Base-by-base conservation (phyloP, 176 grass and related monocot species). In the Carex parvula region DNA sequence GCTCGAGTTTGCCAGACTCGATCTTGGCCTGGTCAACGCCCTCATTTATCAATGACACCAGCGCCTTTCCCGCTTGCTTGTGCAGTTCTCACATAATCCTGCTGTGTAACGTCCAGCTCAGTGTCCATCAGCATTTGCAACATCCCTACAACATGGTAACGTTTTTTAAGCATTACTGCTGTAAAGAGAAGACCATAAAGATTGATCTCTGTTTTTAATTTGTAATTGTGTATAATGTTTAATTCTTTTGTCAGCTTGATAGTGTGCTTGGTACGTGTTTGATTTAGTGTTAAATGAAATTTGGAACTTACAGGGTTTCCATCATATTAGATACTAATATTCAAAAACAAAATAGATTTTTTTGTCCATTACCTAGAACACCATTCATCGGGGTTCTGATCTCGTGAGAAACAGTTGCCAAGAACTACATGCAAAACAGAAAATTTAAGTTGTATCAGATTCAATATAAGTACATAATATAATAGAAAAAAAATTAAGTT, bases 101-200 rank as follows among this genome's bases (percentile, higher is more conserved):
- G 89, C 70, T 99, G 97, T 4, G 87, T 96, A 22, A 92, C 88
- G 44, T 99, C 97, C 81, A 99, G 71, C 84, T 99, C 88, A 86
- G 97, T 99, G 85, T 99, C 97, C 90, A 99, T 95, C 69, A 99
- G 88, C 93, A 99, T 99, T 94, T 99, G 93, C 84, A 99, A 90
- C 97, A 99, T 99, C 81, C 97, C 97, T 99, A 69, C 7, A 77
- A 84, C 85, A 83, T 8, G 60, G 39, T 21, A 16, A 50, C 22
- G 44, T 50, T 11, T 22, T 7, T 84, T 18, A 24, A 84, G 35
- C 9, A 84, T 20, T 46, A 33, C 32, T 79, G 48, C 39, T 78
- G 32, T 8, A 44, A 9, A 78, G 24, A 57, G 73, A 57, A 33
- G 6, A 18, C 32, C 24, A 78, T 8, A 78, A 30, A 76, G 73